Conservation (phyloP, 192 early-diverging fungal genomes). For the Lunasporangiospora selenospora region DNA sequence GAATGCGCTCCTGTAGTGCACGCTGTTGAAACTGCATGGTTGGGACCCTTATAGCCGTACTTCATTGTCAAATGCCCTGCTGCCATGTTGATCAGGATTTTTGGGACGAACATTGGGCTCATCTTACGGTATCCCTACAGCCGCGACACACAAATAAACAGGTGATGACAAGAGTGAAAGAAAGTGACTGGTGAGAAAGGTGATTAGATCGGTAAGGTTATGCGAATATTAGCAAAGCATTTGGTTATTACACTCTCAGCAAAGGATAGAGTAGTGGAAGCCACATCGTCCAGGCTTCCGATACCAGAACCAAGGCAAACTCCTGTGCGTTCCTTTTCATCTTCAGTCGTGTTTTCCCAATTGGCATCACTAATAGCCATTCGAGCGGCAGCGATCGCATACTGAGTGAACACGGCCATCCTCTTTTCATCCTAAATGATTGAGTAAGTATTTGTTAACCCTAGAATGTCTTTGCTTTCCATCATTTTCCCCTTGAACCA, state of each 20-base stretch:
- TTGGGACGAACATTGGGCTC: constrained; percentile 91
- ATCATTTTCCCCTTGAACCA: too few relatives aligned
- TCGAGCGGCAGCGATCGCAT: constrained; percentile 79
- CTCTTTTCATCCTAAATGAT: constrained; percentile 73
- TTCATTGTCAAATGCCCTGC: constrained; percentile 93
- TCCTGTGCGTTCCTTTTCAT: constrained; percentile 76
- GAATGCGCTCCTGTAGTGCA: constrained; percentile 97
- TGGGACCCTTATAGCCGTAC: constrained; percentile 86
- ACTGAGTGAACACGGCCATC: constrained; percentile 88
- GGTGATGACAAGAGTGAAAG: neutral
- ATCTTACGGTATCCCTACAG: constrained; percentile 77
- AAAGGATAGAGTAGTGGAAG: constrained; percentile 59
- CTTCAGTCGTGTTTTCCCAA: constrained; percentile 64
- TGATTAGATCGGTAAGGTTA: neutral
- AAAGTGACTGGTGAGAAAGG: neutral
- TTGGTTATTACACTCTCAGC: constrained; percentile 51
- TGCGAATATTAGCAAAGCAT: neutral
- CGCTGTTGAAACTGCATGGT: constrained; percentile 92
- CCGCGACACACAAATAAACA: neutral
- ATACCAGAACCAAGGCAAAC: constrained; percentile 97
- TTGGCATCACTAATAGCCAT: constrained; percentile 87
- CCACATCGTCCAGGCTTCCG: constrained; percentile 89
- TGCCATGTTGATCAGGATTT: constrained; percentile 93
- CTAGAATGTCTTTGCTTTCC: too few relatives aligned
- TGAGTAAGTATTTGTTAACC: too few relatives aligned